These are phyloP conservation scores for Serendipita sp. DNA, from an alignment of 768 basidiomycete genomes.

Conservation along the genomic window DNA sequence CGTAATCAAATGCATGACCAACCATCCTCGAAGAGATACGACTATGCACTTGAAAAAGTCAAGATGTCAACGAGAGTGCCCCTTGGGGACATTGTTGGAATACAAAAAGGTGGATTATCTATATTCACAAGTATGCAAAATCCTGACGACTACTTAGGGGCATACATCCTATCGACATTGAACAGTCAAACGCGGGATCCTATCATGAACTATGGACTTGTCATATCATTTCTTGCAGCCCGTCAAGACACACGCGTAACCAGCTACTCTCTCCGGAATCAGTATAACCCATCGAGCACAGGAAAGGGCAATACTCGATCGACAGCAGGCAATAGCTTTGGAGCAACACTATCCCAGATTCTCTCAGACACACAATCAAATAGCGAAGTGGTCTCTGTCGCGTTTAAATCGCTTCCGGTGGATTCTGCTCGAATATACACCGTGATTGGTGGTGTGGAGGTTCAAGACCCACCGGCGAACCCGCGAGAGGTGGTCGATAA, in stretches of 20 bases:
- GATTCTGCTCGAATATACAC: constrained; percentile 38
- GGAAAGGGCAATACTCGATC: constrained; percentile 9
- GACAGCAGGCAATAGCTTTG: neutral
- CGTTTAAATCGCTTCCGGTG: constrained; percentile 68
- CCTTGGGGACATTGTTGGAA: constrained; percentile 55
- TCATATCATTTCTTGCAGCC: constrained; percentile 58
- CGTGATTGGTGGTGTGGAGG: constrained; percentile 45
- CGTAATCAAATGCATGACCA: neutral
- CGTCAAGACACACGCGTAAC: constrained; percentile 60
- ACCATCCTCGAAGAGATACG: constrained; percentile 51
- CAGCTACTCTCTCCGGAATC: constrained; percentile 77
- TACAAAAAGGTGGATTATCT: constrained; percentile 51
- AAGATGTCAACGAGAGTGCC: constrained; percentile 81
- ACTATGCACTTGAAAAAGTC: constrained; percentile 86
- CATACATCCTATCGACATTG: constrained; percentile 85
- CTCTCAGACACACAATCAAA: neutral
- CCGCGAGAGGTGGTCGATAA: constrained; percentile 65
- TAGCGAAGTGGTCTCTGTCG: constrained; percentile 35
- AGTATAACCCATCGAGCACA: constrained; percentile 21
- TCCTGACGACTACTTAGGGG: constrained; percentile 33
- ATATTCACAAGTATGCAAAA: neutral
- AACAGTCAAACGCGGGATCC: constrained; percentile 86
- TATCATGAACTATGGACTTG: constrained; percentile 75
- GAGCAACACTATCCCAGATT: neutral
- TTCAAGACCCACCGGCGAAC: constrained; percentile 41